These are phyloP conservation scores for Penicillium verrucosum DNA, from an alignment of 2,329 filamentous ascomycete genomes.

Conservation along the genomic window DNA sequence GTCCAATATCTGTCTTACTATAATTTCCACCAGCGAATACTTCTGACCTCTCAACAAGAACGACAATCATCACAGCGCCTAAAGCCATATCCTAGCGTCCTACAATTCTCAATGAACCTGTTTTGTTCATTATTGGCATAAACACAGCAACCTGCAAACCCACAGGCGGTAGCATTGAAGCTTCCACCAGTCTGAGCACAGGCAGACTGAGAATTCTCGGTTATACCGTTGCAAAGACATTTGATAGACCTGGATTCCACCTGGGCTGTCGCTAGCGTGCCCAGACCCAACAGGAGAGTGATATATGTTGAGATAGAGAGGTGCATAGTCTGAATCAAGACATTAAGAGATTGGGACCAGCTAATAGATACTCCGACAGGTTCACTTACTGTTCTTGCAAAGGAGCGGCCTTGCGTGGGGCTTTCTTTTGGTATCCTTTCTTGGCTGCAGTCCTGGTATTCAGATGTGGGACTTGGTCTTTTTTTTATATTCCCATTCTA, in stretches of 20 bases:
- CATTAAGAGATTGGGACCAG: background rate
- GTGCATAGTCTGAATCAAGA: background rate
- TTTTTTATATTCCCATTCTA: background rate
- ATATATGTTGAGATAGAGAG: background rate
- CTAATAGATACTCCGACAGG: background rate
- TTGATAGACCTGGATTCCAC: background rate
- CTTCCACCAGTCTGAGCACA: conserved; percentile 1
- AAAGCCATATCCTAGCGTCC: conserved; percentile 3
- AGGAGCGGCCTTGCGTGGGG: background rate
- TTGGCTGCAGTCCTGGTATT: background rate
- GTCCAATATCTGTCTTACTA: background rate
- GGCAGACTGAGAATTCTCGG: background rate
- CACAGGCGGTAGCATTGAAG: background rate
- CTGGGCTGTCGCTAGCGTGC: background rate
- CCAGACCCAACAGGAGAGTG: background rate
- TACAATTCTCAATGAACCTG: conserved; percentile 4
- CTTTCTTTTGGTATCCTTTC: background rate
- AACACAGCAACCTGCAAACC: conserved; percentile 8
- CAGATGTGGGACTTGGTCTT: background rate
- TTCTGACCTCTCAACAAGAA: background rate
- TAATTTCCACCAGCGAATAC: background rate
- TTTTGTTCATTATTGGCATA: conserved; percentile 6
- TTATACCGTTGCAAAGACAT: conserved; percentile 1
- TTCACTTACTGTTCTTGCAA: background rate
- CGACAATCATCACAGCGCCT: conserved; percentile 9